These are phyloP conservation scores for Beauveria medogensis DNA, from an alignment of 2,329 filamentous ascomycete species.

Conservation along the genomic window DNA sequence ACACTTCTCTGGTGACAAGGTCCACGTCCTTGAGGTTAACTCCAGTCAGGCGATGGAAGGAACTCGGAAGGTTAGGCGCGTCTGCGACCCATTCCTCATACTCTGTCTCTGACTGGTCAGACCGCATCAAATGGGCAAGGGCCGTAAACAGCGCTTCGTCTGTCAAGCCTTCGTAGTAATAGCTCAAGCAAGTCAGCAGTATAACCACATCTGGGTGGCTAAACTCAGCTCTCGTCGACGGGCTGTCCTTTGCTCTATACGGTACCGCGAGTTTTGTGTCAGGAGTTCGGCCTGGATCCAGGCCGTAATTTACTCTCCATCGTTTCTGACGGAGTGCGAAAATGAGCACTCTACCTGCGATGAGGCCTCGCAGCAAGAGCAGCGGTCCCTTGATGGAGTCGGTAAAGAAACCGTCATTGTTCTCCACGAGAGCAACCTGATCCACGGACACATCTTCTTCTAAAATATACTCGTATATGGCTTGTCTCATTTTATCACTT, in stretches of 20 bases:
- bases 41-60: constrained; percentile 34
- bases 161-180: constrained; percentile 48
- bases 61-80: constrained; percentile 21
- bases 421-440: background rate
- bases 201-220: constrained; percentile 55
- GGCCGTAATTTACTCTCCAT: constrained; percentile 59
- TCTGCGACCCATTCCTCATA: constrained; percentile 42
- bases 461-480: background rate
- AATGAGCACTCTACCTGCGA: constrained; percentile 45
- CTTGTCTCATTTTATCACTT: constrained; percentile 11
- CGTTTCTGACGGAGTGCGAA: constrained; percentile 50
- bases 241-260: constrained; percentile 51
- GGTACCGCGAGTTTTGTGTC: constrained; percentile 46
- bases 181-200: constrained; percentile 45
- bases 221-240: constrained; percentile 48
- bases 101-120: constrained; percentile 43
- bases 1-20: constrained; percentile 41
- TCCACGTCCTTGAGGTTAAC: constrained; percentile 51
- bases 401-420: background rate
- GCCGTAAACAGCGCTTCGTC: constrained; percentile 40
- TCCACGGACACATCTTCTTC: background rate
- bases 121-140: constrained; percentile 25
- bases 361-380: constrained; percentile 42
- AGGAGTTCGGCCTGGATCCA: constrained; percentile 34
- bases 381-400: background rate